Conservation (phyloP, 306 rosid genomes). For the Lathyrus tuberosus region DNA sequence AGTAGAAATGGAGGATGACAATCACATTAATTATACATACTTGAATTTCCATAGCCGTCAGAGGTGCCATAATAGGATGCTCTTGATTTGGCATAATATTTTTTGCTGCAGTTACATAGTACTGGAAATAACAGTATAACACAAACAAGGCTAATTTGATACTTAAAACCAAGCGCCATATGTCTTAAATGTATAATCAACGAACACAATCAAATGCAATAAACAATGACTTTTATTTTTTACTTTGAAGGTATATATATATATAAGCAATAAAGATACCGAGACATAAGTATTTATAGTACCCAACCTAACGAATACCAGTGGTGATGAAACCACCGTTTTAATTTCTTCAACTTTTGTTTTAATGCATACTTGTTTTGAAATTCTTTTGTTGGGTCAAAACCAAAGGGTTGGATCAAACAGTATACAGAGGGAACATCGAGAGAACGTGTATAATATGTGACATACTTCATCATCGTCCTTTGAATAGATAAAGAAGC, state of each 20-base stretch:
- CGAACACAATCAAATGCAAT: neutral
- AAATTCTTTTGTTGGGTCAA: neutral
- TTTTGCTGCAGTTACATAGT: slow-evolving; percentile 55
- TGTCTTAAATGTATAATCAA: neutral
- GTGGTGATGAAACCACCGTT: slow-evolving; percentile 26
- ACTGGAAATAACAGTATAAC: slow-evolving; percentile 58
- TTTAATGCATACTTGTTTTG: neutral
- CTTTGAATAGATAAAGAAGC: neutral
- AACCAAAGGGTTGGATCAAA: neutral
- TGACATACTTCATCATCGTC: neutral
- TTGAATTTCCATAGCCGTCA: slow-evolving; percentile 71
- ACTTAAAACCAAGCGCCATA: slow-evolving; percentile 31
- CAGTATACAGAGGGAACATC: neutral
- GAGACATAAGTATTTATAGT: neutral
- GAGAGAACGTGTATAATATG: neutral
- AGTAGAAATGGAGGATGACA: neutral
- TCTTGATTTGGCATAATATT: slow-evolving; percentile 57
- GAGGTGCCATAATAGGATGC: slow-evolving; percentile 82
- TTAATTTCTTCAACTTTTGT: neutral
- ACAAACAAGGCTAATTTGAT: slow-evolving; percentile 47
- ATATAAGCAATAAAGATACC: neutral
- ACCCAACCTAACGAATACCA: neutral
- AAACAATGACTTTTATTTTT: neutral
- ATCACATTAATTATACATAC: slow-evolving; percentile 37
- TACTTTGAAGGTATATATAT: neutral